Percentiles rank a stretch among this genome's conserved stretches.
These are phyloP conservation scores for Microascus cirrosus DNA, from an alignment of 2,329 filamentous ascomycete genomes.

Conservation along the genomic window DNA sequence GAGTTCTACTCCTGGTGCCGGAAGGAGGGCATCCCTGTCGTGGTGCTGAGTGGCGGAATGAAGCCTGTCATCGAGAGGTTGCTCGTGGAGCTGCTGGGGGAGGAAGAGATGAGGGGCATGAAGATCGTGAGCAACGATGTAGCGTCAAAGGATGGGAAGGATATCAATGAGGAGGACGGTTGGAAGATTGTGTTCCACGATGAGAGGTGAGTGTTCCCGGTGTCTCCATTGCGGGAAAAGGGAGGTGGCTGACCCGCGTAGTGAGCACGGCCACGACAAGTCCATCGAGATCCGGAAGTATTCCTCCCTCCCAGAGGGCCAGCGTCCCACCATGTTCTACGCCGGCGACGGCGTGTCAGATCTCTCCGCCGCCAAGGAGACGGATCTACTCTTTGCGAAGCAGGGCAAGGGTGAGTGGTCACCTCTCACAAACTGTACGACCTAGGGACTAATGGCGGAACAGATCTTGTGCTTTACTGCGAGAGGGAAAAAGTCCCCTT, in stretches of 20 bases:
- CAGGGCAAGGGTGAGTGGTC: constrained; percentile 60
- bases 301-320: constrained; percentile 50
- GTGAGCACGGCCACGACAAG: constrained; percentile 94
- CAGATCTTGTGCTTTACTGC: constrained; percentile 81
- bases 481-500: constrained; percentile 77
- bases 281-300: constrained; percentile 84
- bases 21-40: constrained; percentile 76
- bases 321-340: constrained; percentile 81
- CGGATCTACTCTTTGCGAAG: constrained; percentile 88
- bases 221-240: not conserved
- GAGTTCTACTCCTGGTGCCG: constrained; percentile 79
- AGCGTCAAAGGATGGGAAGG: constrained; percentile 49
- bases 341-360: constrained; percentile 92
- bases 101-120: constrained; percentile 61
- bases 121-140: constrained; percentile 88
- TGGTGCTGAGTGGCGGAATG: constrained; percentile 90
- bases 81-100: constrained; percentile 68
- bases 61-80: constrained; percentile 78
- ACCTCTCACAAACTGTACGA: not conserved
- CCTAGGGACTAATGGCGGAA: not conserved
- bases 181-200: constrained; percentile 89
- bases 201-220: constrained; percentile 47
- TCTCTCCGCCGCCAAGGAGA: constrained; percentile 83
- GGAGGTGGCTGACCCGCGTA: constrained; percentile 18
- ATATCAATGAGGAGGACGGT: constrained; percentile 66